A percentile compares a stretch with the other conserved stretches of the same genome.
Conservation (phyloP, 2,329 filamentous ascomycete species). For the Cladophialophora psammophila region DNA sequence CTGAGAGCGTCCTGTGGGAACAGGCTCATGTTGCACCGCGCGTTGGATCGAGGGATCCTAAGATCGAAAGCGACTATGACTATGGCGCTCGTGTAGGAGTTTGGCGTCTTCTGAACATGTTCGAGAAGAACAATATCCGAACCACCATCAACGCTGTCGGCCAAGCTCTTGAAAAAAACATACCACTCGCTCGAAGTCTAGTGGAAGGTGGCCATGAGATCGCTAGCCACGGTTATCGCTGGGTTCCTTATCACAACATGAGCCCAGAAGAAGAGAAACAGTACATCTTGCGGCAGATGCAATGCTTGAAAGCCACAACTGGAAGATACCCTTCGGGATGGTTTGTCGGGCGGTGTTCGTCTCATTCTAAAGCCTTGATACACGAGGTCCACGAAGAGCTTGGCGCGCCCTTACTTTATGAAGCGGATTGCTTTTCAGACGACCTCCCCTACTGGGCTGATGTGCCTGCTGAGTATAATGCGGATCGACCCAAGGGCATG, state of each 20-base stretch:
- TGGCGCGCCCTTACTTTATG: conserved; percentile 59
- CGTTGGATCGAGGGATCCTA: conserved; percentile 48
- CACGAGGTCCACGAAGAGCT: conserved; percentile 61
- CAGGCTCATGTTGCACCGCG: conserved; percentile 18
- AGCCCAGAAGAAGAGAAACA: conserved; percentile 57
- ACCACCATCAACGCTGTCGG: conserved; percentile 61
- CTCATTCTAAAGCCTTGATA: conserved; percentile 56
- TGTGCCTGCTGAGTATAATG: conserved; percentile 54
- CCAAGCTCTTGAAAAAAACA: conserved; percentile 57
- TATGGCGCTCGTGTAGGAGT: conserved; percentile 59
- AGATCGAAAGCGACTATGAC: conserved; percentile 60
- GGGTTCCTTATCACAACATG: conserved; percentile 60
- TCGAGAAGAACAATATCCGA: conserved; percentile 58
- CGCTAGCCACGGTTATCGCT: conserved; percentile 59
- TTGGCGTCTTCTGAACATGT: conserved; percentile 60
- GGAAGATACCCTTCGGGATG: conserved; percentile 59
- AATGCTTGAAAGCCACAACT: conserved; percentile 52
- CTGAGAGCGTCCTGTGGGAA: conserved; percentile 25
- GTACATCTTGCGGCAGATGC: conserved; percentile 55
- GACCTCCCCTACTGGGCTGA: conserved; percentile 65
- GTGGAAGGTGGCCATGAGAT: conserved; percentile 61
- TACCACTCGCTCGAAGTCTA: conserved; percentile 56
- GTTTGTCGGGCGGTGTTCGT: conserved; percentile 58
- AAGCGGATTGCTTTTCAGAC: conserved; percentile 61
- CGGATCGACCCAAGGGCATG: conserved; percentile 54